Percentiles rank a stretch among this genome's conserved stretches.
Evolutionary conservation across 1,284 basidiomycete genomes (phyloP).

Genomic region (Pyrrhoderma lamaoense): DNA sequence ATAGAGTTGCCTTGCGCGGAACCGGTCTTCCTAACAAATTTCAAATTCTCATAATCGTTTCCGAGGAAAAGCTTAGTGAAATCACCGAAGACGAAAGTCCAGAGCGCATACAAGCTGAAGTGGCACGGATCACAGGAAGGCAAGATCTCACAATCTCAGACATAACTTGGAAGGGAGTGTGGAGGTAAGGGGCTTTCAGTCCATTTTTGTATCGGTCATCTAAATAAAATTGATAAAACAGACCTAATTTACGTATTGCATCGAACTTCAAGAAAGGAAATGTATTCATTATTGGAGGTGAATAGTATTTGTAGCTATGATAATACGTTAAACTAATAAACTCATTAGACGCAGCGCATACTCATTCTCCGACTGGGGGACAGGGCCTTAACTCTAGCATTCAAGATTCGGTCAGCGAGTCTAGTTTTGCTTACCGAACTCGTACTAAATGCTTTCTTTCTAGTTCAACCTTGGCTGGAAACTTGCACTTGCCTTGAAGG

Average conservation of each 20-base stretch:
- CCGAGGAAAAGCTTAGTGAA: not conserved
- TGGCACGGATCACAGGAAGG: not conserved
- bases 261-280: conserved; percentile 30
- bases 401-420: conserved; percentile 32
- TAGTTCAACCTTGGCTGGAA: conserved; percentile 39
- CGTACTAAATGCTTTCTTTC: not conserved
- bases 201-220: not conserved
- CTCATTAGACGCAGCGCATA: conserved; percentile 34
- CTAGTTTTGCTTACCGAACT: not conserved
- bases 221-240: conserved; percentile 11
- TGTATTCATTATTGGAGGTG: conserved; percentile 32
- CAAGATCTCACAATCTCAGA: conserved; percentile 6
- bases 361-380: conserved; percentile 39
- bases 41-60: conserved; percentile 5
- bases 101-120: not conserved
- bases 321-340: not conserved
- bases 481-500: conserved; percentile 31
- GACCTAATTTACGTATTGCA: conserved; percentile 32
- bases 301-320: not conserved
- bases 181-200: not conserved
- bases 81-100: too few species aligned
- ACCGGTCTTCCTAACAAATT: not conserved
- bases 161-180: conserved; percentile 7
- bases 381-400: conserved; percentile 37
- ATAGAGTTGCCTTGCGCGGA: not conserved